Conservation (phyloP, 2,329 filamentous ascomycete species). For the Allantophomopsis cytisporea region DNA sequence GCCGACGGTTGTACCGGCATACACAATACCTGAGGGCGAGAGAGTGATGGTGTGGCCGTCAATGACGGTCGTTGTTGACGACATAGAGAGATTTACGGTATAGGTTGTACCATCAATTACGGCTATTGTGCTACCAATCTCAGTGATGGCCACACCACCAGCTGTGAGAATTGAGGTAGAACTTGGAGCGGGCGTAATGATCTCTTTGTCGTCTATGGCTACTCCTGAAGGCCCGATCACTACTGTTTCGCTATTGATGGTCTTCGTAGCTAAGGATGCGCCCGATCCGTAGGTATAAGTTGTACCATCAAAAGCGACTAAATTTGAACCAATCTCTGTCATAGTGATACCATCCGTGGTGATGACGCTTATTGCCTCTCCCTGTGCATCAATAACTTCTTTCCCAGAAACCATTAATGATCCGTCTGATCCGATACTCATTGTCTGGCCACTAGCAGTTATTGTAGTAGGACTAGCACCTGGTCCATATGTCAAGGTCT, state of each 20-base stretch:
- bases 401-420: slow-evolving; percentile 4
- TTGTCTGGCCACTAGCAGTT: slow-evolving; percentile 8
- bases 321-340: slow-evolving; percentile 8
- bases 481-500: slow-evolving; percentile 9
- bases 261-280: slow-evolving; percentile 19
- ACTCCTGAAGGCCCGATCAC: slow-evolving; percentile 34
- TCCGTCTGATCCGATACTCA: slow-evolving; percentile 11
- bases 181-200: not conserved
- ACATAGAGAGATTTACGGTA: slow-evolving; percentile 3
- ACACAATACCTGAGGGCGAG: slow-evolving; percentile 9
- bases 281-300: slow-evolving; percentile 8
- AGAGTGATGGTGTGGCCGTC: slow-evolving; percentile 13
- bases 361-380: not conserved
- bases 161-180: slow-evolving; percentile 14
- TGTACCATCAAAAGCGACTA: slow-evolving; percentile 11
- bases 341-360: slow-evolving; percentile 12
- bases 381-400: too few relatives aligned
- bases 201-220: slow-evolving; percentile 6
- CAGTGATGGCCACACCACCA: slow-evolving; percentile 15
- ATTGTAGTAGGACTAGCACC: slow-evolving; percentile 9
- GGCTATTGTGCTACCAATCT: slow-evolving; percentile 8
- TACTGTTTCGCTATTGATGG: slow-evolving; percentile 31
- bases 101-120: slow-evolving; percentile 7
- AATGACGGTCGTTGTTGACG: slow-evolving; percentile 7
- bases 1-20: slow-evolving; percentile 8